Evolutionary conservation across 805 yeast genomes (phyloP), one percentile per base, ranked within the genome.

Genomic region (Wickerhamomyces xylosicus): DNA sequence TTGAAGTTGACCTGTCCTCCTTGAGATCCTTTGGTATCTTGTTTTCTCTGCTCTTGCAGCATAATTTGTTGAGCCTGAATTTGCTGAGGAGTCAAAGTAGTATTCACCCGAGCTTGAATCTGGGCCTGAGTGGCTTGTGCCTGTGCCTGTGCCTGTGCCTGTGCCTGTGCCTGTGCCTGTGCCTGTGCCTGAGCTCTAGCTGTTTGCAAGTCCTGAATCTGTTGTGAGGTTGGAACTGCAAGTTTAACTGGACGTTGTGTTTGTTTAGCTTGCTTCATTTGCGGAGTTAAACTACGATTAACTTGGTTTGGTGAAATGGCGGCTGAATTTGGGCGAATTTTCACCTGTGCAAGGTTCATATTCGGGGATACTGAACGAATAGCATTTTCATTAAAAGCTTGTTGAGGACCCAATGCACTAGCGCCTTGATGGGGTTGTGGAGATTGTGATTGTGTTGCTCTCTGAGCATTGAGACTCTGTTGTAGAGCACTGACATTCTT

Each of bases 321-420:
- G 29, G 29, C 29, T 7, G 5, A 11, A 25, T 11, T 25, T 8
- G 29, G 29, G 13, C 29, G 29, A 11, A 25, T 25, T n/a, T 25
- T 25, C 5, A 25, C n/a, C 14, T 25, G 29, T 11, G 9, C 5
- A 11, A 25, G 8, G 29, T 25, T 25, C n/a, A 25, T 10, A 16
- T 31, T 31, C 9, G 35, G 25, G 9, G 35, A 19, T 6, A 25
- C 14, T 9, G 33, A 16, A 13, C 19, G 11, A 11, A 17, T 28
- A 2, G 28, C 19, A 39, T 61, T 69, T 22, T 65, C 54, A 40
- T 55, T 62, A 28, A 42, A 62, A 28, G 45, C 49, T 42, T 66
- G 72, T 39, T 67, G 71, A 3, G 71, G 70, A 1, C 69, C 62
- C 28, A 66, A 57, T 14, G 55, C 54, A 36, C 14, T 43, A 34